phyloP scores from a whole-genome alignment of 257 asterid genomes.

The Phtheirospermum japonicum region DNA sequence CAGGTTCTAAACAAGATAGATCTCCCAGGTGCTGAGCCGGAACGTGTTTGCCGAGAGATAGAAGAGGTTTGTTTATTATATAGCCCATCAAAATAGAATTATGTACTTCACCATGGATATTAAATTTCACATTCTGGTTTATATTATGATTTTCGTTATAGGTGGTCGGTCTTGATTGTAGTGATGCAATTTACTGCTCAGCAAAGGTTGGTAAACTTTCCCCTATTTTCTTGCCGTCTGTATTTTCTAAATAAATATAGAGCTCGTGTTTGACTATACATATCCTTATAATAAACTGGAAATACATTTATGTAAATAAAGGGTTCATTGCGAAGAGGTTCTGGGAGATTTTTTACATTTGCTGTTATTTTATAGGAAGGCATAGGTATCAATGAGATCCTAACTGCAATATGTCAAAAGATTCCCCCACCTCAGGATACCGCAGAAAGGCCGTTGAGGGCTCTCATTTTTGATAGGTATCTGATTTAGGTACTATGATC shows the following conservation, averaged over 20 bases:
- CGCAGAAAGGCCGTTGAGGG: constrained; percentile 80
- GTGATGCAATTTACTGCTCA: constrained; percentile 77
- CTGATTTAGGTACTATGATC: constrained; percentile 52
- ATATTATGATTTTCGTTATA: neutral
- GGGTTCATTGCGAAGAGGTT: neutral
- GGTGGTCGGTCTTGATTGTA: too few relatives aligned
- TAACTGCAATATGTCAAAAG: constrained; percentile 77
- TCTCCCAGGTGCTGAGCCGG: constrained; percentile 99
- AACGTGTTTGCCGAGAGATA: constrained; percentile 80
- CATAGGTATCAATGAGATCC: constrained; percentile 74
- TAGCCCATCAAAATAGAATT: constrained; percentile 19
- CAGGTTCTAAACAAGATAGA: constrained; percentile 99
- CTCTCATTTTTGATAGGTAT: constrained; percentile 98
- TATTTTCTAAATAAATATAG: neutral
- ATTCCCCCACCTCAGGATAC: constrained; percentile 85
- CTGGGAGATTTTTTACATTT: constrained; percentile 16
- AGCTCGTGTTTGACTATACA: neutral
- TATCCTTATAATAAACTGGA: neutral
- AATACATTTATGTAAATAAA: neutral
- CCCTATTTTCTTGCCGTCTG: neutral
- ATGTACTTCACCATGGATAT: too few relatives aligned
- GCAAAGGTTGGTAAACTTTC: constrained; percentile 69
- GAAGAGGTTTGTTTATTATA: constrained; percentile 79
- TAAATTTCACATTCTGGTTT: constrained; percentile 6
- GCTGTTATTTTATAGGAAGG: constrained; percentile 70